Conservation (phyloP, 2,329 filamentous ascomycete genomes). For the Nannizziopsis arthrosporioides region DNA sequence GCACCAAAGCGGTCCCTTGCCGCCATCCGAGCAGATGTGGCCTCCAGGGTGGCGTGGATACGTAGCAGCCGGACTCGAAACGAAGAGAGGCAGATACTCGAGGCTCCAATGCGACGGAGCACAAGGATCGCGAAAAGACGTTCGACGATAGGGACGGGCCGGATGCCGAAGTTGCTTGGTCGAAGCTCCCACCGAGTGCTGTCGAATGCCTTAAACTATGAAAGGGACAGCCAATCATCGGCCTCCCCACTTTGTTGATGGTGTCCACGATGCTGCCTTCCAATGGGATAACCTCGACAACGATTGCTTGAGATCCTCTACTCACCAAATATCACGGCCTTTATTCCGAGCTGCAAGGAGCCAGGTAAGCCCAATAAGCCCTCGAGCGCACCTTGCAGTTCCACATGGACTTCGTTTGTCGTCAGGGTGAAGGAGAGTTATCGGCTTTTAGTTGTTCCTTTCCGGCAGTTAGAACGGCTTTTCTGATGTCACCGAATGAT, state of each 20-base stretch:
- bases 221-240: slow-evolving; percentile 7
- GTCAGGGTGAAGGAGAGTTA: too few relatives aligned
- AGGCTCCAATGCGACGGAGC: background rate
- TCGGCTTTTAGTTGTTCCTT: too few relatives aligned
- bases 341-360: too few relatives aligned
- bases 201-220: background rate
- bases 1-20: slow-evolving; percentile 86
- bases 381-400: too few relatives aligned
- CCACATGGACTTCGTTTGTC: too few relatives aligned
- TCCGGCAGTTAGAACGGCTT: background rate
- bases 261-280: too few relatives aligned
- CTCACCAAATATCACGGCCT: too few relatives aligned
- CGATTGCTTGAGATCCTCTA: too few relatives aligned
- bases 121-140: background rate
- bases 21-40: slow-evolving; percentile 87
- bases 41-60: slow-evolving; percentile 57
- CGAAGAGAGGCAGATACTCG: background rate
- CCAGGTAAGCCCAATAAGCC: too few relatives aligned
- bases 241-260: background rate
- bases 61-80: background rate
- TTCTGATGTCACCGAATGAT: slow-evolving; percentile 2
- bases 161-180: background rate
- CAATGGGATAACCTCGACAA: too few relatives aligned
- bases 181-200: slow-evolving; percentile 8
- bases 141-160: background rate